A percentile compares a stretch with the other conserved stretches of the same genome.
These are phyloP conservation scores for Leucogyrophana mollusca DNA, from an alignment of 768 basidiomycete species.

Conservation along the genomic window DNA sequence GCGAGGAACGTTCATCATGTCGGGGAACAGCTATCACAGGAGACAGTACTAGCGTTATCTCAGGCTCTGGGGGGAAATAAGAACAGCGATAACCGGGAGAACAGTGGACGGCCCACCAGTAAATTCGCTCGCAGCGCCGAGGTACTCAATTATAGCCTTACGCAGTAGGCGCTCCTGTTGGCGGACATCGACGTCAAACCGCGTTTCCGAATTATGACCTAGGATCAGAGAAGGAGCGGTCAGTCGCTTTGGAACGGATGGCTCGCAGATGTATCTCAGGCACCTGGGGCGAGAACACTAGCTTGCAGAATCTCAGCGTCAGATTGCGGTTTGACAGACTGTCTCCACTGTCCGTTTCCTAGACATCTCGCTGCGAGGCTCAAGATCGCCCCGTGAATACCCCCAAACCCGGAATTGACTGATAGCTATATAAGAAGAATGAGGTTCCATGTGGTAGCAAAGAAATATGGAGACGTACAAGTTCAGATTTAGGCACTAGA, in stretches of 20 bases:
- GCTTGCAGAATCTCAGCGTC: constrained; percentile 64
- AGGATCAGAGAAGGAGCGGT: not conserved
- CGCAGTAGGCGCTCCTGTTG: constrained; percentile 57
- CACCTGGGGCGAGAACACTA: constrained; percentile 55
- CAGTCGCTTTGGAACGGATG: not conserved
- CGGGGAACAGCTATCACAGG: constrained; percentile 59
- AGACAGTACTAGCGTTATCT: constrained; percentile 70
- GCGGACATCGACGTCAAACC: constrained; percentile 58
- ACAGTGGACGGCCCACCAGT: constrained; percentile 43
- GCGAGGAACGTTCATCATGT: constrained; percentile 55
- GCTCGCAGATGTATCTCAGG: constrained; percentile 10
- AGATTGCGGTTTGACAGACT: constrained; percentile 58
- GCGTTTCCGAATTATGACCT: constrained; percentile 55
- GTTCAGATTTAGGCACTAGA: constrained; percentile 69
- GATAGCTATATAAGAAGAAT: constrained; percentile 36
- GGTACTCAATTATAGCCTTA: constrained; percentile 62
- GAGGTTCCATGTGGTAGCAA: not conserved
- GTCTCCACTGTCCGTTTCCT: constrained; percentile 55
- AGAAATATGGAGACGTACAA: constrained; percentile 48
- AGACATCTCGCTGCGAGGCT: constrained; percentile 72
- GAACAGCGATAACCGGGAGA: not conserved
- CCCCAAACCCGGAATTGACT: constrained; percentile 80
- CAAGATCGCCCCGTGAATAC: constrained; percentile 78
- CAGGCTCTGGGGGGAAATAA: constrained; percentile 48
- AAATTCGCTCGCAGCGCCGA: constrained; percentile 71